Evolutionary conservation across 2,329 filamentous ascomycete species (phyloP).

Genomic region (Dryadomyces sulphureus): DNA sequence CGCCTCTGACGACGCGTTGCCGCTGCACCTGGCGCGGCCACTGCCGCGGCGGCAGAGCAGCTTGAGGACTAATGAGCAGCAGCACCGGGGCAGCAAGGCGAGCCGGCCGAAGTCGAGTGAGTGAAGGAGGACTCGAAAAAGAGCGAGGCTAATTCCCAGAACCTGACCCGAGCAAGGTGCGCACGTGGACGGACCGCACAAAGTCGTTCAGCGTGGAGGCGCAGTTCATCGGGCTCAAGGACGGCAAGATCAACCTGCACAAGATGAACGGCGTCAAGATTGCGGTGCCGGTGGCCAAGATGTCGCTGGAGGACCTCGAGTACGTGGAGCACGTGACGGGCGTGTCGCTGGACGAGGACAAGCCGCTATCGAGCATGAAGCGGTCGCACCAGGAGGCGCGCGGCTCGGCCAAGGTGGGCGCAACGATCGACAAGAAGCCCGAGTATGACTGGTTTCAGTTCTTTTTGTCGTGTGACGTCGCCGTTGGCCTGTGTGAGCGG

Average conservation of each 20-base stretch:
- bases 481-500: slow-evolving; percentile 82
- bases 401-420: slow-evolving; percentile 31
- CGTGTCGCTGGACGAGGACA: slow-evolving; percentile 83
- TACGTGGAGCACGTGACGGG: slow-evolving; percentile 86
- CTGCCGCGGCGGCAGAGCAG: slow-evolving; percentile 36
- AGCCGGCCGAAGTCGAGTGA: slow-evolving; percentile 41
- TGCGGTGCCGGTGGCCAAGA: slow-evolving; percentile 85
- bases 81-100: slow-evolving; percentile 34
- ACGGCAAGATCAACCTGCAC: slow-evolving; percentile 94
- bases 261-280: slow-evolving; percentile 98
- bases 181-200: slow-evolving; percentile 88
- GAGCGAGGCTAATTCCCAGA: slow-evolving; percentile 31
- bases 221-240: slow-evolving; percentile 85
- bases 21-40: slow-evolving; percentile 51
- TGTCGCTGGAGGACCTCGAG: slow-evolving; percentile 89
- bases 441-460: slow-evolving; percentile 99
- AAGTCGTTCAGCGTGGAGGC: slow-evolving; percentile 96
- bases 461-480: slow-evolving; percentile 84
- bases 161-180: slow-evolving; percentile 68
- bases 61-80: slow-evolving; percentile 29
- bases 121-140: slow-evolving; percentile 2
- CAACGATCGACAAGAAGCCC: slow-evolving; percentile 50
- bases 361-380: slow-evolving; percentile 76
- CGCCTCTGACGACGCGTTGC: slow-evolving; percentile 24
- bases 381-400: slow-evolving; percentile 15